Conservation (phyloP, 306 rosid genomes). For the Cajanus cajan region DNA sequence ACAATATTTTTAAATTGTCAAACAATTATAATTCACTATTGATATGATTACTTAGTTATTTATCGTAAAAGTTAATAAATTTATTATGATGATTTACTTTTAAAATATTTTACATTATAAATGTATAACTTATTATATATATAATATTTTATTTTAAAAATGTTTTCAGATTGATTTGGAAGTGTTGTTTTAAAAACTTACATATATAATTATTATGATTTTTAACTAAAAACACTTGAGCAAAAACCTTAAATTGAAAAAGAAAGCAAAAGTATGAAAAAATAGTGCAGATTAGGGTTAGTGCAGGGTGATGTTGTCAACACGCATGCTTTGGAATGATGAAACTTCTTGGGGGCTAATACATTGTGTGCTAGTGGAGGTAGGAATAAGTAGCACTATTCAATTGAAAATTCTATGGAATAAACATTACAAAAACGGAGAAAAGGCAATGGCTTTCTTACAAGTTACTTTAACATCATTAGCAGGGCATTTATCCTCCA, state of each 20-base stretch:
- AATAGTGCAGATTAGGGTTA: conserved; percentile 20
- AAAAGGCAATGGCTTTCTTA: conserved; percentile 2
- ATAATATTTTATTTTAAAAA: too few relatives aligned
- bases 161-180: too few relatives aligned
- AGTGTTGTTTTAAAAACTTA: background rate
- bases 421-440: background rate
- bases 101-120: too few relatives aligned
- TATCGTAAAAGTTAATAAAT: too few relatives aligned
- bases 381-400: conserved; percentile 26
- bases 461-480: conserved; percentile 4
- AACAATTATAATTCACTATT: too few relatives aligned
- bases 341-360: conserved; percentile 32
- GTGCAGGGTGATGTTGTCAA: conserved; percentile 44
- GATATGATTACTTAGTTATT: too few relatives aligned
- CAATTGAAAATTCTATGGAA: background rate
- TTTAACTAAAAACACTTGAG: background rate
- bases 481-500: conserved; percentile 11
- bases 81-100: too few relatives aligned
- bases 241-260: background rate
- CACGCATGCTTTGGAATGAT: conserved; percentile 35
- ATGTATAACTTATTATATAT: too few relatives aligned
- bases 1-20: too few relatives aligned
- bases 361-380: conserved; percentile 40
- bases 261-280: background rate
- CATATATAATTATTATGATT: background rate